phyloP scores from a whole-genome alignment of 1,284 basidiomycete genomes.

The Cystobasidium slooffiae region DNA sequence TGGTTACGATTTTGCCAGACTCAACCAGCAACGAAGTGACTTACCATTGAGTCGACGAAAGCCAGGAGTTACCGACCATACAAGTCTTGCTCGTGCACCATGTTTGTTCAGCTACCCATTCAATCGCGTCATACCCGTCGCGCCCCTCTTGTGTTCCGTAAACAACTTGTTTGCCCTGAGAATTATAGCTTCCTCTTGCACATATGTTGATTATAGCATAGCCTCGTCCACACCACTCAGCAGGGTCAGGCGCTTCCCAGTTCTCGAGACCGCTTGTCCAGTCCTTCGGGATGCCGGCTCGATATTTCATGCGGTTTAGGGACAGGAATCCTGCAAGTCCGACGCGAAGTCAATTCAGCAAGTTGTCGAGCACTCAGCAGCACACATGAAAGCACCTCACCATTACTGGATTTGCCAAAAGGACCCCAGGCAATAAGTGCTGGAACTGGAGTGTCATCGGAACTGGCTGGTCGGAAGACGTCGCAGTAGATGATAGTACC shows the following conservation, averaged over 20 bases:
- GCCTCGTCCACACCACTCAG: constrained; percentile 49
- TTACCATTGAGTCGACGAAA: constrained; percentile 49
- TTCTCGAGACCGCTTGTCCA: constrained; percentile 50
- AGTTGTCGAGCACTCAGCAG: not conserved
- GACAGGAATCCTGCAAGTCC: constrained; percentile 5
- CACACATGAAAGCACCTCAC: constrained; percentile 4
- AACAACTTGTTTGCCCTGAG: constrained; percentile 49
- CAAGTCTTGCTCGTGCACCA: constrained; percentile 49
- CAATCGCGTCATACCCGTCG: constrained; percentile 49
- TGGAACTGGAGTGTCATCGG: constrained; percentile 46
- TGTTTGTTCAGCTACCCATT: constrained; percentile 41
- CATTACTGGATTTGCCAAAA: constrained; percentile 45
- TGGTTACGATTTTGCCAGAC: too few relatives aligned
- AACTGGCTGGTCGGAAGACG: constrained; percentile 50
- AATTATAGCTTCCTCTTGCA: constrained; percentile 34
- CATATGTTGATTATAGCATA: constrained; percentile 53
- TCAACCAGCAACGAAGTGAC: constrained; percentile 40
- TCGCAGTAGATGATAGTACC: constrained; percentile 51
- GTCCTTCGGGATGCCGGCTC: constrained; percentile 39
- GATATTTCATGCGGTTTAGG: constrained; percentile 29
- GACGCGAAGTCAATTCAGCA: not conserved
- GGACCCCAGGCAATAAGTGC: constrained; percentile 48
- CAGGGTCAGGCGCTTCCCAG: constrained; percentile 57
- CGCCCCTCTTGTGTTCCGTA: constrained; percentile 53
- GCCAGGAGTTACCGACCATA: constrained; percentile 51